phyloP scores from a whole-genome alignment of 148 eudicot species.

The Vaccinium vitisidaea region DNA sequence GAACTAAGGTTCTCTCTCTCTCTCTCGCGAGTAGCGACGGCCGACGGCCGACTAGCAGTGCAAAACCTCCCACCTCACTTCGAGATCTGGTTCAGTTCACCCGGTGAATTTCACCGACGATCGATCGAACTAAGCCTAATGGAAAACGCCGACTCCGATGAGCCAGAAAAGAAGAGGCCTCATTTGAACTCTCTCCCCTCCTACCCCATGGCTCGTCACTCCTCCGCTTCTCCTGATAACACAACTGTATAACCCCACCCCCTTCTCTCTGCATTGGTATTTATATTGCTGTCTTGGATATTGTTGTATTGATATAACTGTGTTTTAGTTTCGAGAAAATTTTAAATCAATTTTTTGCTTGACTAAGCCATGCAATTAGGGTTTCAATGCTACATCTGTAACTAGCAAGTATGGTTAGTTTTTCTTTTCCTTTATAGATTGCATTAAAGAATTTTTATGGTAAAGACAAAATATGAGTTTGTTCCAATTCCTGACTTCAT shows the following conservation, averaged over 20 bases:
- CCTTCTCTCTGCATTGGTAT: neutral
- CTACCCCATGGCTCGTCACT: constrained; percentile 64
- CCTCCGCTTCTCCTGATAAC: constrained; percentile 54
- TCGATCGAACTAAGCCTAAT: neutral
- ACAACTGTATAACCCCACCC: constrained; percentile 36
- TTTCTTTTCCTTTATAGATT: neutral
- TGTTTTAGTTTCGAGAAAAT: neutral
- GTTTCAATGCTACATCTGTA: neutral
- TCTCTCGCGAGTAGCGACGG: too few relatives aligned
- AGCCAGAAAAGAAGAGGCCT: too few relatives aligned
- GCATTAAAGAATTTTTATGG: neutral
- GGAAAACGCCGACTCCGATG: too few relatives aligned
- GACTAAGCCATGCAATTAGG: neutral
- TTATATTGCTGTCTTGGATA: neutral
- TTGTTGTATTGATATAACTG: neutral
- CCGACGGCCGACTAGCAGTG: too few relatives aligned
- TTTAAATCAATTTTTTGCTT: neutral
- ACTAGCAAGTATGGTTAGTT: neutral
- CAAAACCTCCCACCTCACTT: too few relatives aligned
- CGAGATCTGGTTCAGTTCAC: too few relatives aligned
- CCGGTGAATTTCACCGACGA: too few relatives aligned
- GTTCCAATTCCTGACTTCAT: neutral
- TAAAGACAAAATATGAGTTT: neutral
- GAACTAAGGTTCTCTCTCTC: neutral
- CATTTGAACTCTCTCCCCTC: constrained; percentile 45